A percentile compares a stretch with the other conserved stretches of the same genome.
These are phyloP conservation scores for Eremothecium gossypii DNA, from an alignment of 1,139 yeast species.

Conservation along the genomic window DNA sequence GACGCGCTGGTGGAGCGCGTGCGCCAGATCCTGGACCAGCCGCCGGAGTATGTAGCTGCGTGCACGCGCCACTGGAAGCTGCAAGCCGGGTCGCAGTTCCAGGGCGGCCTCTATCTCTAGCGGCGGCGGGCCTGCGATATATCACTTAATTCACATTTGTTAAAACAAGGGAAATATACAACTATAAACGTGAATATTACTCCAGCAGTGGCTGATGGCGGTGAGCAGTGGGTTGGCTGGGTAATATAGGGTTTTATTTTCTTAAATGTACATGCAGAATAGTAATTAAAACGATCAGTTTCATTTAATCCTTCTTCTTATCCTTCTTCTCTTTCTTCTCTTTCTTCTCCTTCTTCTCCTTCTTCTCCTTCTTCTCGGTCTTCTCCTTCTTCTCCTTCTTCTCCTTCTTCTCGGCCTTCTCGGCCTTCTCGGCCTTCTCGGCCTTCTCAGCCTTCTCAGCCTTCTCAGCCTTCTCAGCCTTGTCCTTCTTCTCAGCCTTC, in stretches of 20 bases:
- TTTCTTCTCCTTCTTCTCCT: conserved; percentile 41
- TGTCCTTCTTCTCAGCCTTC: conserved; percentile 33
- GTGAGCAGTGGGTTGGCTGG: background rate
- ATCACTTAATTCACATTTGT: conserved; percentile 1
- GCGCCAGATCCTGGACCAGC: conserved; percentile 1
- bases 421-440: too few relatives aligned
- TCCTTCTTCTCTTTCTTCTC: conserved; percentile 27
- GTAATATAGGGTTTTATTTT: conserved; percentile 16
- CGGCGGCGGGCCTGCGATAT: background rate
- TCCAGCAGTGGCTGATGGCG: too few relatives aligned
- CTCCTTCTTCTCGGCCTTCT: conserved; percentile 26
- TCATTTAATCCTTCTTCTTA: conserved; percentile 42
- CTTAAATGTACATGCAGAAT: conserved; percentile 5
- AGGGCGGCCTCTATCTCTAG: conserved; percentile 5
- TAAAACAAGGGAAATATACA: conserved; percentile 7
- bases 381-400: conserved; percentile 45
- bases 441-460: too few relatives aligned
- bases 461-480: conserved; percentile 40
- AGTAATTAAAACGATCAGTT: conserved; percentile 10
- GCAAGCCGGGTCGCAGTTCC: conserved; percentile 10
- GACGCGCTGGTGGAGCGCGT: conserved; percentile 20
- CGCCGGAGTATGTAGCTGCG: conserved; percentile 16
- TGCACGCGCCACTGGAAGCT: conserved; percentile 25
- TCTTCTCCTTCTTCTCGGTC: conserved; percentile 47
- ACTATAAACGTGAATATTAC: conserved; percentile 16